phyloP scores from a whole-genome alignment of 805 yeast species.

The Teunomyces aglyptinius region DNA sequence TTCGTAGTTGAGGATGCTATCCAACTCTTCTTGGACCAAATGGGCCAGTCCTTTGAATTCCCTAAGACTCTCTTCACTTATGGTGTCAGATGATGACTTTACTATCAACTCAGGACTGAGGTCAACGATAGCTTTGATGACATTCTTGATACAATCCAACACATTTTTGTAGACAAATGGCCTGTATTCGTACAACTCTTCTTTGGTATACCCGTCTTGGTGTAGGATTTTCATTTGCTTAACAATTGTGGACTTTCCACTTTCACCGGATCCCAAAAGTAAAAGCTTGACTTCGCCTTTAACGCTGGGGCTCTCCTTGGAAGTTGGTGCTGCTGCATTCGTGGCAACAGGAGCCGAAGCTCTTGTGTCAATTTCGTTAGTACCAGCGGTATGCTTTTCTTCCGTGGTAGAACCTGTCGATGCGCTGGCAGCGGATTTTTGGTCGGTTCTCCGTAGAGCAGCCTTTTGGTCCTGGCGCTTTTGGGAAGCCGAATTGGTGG shows the following conservation, averaged over 20 bases:
- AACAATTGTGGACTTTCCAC: constrained; percentile 77
- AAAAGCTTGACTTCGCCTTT: constrained; percentile 62
- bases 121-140: constrained; percentile 64
- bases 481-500: constrained; percentile 5
- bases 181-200: constrained; percentile 70
- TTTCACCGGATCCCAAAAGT: constrained; percentile 83
- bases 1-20: constrained; percentile 45
- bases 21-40: constrained; percentile 33
- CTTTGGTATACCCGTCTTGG: constrained; percentile 66
- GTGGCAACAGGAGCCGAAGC: not conserved
- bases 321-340: not conserved
- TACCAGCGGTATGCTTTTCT: not conserved
- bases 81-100: constrained; percentile 7
- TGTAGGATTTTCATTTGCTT: constrained; percentile 81
- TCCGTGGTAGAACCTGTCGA: constrained; percentile 12
- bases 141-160: constrained; percentile 69
- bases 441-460: constrained; percentile 9
- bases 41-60: constrained; percentile 10
- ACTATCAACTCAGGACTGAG: constrained; percentile 41
- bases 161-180: constrained; percentile 79
- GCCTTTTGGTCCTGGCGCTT: constrained; percentile 16
- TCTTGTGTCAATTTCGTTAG: not conserved
- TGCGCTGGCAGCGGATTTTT: constrained; percentile 7
- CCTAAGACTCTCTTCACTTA: constrained; percentile 10
- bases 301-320: not conserved